These are phyloP conservation scores for Rhodosporidiobolus odoratus DNA, from an alignment of 768 basidiomycete genomes.

Conservation along the genomic window DNA sequence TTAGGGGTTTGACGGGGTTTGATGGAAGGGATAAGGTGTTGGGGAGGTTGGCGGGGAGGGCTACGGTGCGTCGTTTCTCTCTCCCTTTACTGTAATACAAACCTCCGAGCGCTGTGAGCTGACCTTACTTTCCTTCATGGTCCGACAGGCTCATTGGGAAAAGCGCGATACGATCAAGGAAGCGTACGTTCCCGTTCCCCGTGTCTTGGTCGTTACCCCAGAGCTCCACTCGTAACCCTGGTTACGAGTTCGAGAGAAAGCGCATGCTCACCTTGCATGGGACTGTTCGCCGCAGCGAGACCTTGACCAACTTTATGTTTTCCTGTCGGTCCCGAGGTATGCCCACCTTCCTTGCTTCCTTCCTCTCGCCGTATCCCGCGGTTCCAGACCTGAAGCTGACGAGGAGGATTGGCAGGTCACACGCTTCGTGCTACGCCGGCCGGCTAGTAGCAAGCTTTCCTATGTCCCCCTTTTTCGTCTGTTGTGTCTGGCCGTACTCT, in stretches of 20 bases:
- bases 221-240: background rate
- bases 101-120: background rate
- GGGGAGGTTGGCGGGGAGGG: conserved; percentile 26
- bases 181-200: conserved; percentile 5
- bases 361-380: background rate
- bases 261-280: no score
- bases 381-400: background rate
- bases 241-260: background rate
- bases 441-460: background rate
- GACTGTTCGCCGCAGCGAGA: conserved; percentile 15
- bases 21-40: conserved; percentile 18
- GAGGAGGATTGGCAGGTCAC: conserved; percentile 7
- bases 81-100: no score
- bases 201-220: no score
- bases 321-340: background rate
- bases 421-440: conserved; percentile 22
- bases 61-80: background rate
- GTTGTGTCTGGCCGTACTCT: background rate
- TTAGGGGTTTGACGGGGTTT: conserved; percentile 27
- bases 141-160: conserved; percentile 28
- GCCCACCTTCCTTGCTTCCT: background rate
- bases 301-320: conserved; percentile 37
- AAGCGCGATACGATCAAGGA: conserved; percentile 37
- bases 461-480: background rate
- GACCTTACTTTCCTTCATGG: background rate